Percentiles rank a stretch among this genome's conserved stretches.
Conservation (phyloP, 2,329 filamentous ascomycete genomes). For the Tolypocladium tropicale region DNA sequence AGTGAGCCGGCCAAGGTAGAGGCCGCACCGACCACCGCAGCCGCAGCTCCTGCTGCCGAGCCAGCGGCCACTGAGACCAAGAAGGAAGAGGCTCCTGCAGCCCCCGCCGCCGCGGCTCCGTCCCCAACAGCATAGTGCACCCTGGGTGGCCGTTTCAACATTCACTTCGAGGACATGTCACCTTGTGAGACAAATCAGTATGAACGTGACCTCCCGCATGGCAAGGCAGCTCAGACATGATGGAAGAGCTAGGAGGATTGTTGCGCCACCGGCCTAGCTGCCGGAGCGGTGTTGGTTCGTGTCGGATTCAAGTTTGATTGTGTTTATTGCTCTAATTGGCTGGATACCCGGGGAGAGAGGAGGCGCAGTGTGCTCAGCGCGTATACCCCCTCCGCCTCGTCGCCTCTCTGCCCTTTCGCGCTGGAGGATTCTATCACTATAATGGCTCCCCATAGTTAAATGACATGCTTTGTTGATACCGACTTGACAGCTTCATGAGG, state of each 20-base stretch:
- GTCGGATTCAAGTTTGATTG: not conserved
- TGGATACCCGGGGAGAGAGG: conserved; percentile 20
- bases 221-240: not conserved
- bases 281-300: not conserved
- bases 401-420: conserved; percentile 4
- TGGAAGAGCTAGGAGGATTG: not conserved
- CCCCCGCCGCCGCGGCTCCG: conserved; percentile 12
- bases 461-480: not conserved
- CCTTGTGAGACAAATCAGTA: too few relatives aligned
- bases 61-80: conserved; percentile 16
- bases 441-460: conserved; percentile 4
- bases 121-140: conserved; percentile 11
- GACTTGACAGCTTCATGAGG: too few relatives aligned
- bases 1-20: conserved; percentile 17
- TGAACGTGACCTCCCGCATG: not conserved
- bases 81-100: conserved; percentile 13
- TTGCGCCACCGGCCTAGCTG: not conserved
- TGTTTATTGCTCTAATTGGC: conserved; percentile 13
- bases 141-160: not conserved
- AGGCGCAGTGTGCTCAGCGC: conserved; percentile 10
- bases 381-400: conserved; percentile 17
- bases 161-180: not conserved
- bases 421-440: conserved; percentile 6
- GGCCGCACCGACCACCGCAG: conserved; percentile 13
- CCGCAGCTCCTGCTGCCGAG: conserved; percentile 12